Conservation (phyloP, 2,329 filamentous ascomycete genomes). For the Helotiales sp. region DNA sequence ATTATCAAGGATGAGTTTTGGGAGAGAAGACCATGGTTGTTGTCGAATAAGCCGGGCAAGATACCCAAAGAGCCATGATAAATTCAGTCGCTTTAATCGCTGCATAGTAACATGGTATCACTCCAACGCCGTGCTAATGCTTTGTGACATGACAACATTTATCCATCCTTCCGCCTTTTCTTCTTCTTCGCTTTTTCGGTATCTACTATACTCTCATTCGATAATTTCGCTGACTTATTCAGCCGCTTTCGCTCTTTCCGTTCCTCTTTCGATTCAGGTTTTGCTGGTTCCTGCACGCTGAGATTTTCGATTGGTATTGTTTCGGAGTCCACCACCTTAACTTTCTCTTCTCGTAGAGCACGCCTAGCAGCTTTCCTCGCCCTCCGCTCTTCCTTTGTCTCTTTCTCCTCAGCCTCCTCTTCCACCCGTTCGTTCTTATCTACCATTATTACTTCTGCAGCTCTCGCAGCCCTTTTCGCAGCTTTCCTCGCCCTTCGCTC, state of each 20-base stretch:
- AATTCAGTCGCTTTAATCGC: conserved; percentile 8
- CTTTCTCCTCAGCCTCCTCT: conserved; percentile 9
- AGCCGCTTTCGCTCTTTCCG: conserved; percentile 38
- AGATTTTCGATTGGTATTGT: not conserved
- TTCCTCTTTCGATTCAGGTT: conserved; percentile 37
- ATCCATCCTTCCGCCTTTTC: conserved; percentile 28
- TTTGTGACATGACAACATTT: not conserved
- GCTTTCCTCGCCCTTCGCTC: conserved; percentile 40
- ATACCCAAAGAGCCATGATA: conserved; percentile 56
- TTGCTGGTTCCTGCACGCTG: conserved; percentile 2
- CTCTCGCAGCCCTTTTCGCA: conserved; percentile 35
- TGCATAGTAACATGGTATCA: conserved; percentile 19
- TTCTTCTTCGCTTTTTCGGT: conserved; percentile 35
- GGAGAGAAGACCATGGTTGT: conserved; percentile 80
- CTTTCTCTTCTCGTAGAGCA: conserved; percentile 3
- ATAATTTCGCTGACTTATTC: conserved; percentile 33
- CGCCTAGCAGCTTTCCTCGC: conserved; percentile 38
- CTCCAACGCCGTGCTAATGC: conserved; percentile 26
- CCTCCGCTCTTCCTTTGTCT: conserved; percentile 36
- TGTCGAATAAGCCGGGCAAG: conserved; percentile 72
- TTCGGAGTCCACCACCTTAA: not conserved
- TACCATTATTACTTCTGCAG: not conserved
- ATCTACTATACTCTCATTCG: conserved; percentile 17
- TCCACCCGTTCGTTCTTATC: conserved; percentile 28
- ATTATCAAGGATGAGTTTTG: conserved; percentile 97